Evolutionary conservation across 2,329 filamentous ascomycete species (phyloP).

Genomic region (Phialophora tarda): DNA sequence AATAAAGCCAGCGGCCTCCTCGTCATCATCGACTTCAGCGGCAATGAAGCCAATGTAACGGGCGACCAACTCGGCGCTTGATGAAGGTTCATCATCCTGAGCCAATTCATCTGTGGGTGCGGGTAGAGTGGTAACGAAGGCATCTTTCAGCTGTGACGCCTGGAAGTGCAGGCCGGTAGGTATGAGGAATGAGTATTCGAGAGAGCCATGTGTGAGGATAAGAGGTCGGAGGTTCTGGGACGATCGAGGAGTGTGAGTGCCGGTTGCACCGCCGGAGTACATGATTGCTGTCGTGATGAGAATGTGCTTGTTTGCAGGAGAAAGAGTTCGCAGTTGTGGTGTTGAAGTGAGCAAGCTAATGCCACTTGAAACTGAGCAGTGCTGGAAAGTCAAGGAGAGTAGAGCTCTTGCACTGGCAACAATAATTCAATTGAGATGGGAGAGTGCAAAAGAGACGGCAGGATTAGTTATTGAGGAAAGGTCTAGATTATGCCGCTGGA

Average conservation of each 20-base stretch:
- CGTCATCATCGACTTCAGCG: slow-evolving; percentile 86
- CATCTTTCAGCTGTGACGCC: slow-evolving; percentile 90
- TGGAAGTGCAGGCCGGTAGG: slow-evolving; percentile 96
- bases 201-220: slow-evolving; percentile 86
- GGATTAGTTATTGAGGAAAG: slow-evolving; percentile 25
- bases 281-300: slow-evolving; percentile 31
- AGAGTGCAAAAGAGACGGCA: not conserved
- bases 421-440: not conserved
- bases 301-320: slow-evolving; percentile 4
- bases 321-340: slow-evolving; percentile 1
- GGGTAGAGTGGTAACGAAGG: slow-evolving; percentile 83
- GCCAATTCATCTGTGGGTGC: slow-evolving; percentile 94
- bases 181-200: slow-evolving; percentile 95
- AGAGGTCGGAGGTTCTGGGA: slow-evolving; percentile 90
- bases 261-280: slow-evolving; percentile 66
- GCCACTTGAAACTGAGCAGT: slow-evolving; percentile 34
- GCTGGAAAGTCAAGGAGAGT: slow-evolving; percentile 24
- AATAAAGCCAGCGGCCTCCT: slow-evolving; percentile 83
- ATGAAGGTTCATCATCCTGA: slow-evolving; percentile 98
- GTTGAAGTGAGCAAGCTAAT: slow-evolving; percentile 41
- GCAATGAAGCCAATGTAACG: slow-evolving; percentile 92
- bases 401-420: slow-evolving; percentile 6
- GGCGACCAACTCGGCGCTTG: slow-evolving; percentile 86
- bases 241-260: slow-evolving; percentile 93
- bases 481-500: slow-evolving; percentile 17